Conservation (phyloP, 495 filamentous ascomycete genomes). For the Polyplosphaeria fusca region DNA sequence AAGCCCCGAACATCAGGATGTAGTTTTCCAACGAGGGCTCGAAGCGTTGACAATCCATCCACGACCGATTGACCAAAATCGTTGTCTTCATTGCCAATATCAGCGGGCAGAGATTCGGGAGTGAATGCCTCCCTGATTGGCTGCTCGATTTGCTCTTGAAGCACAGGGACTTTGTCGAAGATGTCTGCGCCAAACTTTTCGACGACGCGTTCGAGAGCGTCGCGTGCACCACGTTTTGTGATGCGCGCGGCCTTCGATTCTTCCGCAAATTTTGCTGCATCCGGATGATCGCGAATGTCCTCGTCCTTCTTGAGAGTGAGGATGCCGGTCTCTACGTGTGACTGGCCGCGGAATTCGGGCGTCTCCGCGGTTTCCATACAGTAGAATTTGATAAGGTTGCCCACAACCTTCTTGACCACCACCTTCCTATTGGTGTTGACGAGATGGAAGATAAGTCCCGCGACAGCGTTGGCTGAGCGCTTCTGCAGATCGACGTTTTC, state of each 20-base stretch:
- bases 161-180: constrained; percentile 74
- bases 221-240: constrained; percentile 87
- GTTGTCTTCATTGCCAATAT: constrained; percentile 64
- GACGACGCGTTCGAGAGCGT: constrained; percentile 85
- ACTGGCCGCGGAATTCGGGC: constrained; percentile 84
- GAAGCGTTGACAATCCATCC: constrained; percentile 87
- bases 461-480: constrained; percentile 79
- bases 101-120: constrained; percentile 62
- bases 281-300: constrained; percentile 86
- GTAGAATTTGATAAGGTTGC: constrained; percentile 92
- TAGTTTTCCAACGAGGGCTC: constrained; percentile 83
- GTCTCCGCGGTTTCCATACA: constrained; percentile 97
- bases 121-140: constrained; percentile 73
- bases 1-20: constrained; percentile 68
- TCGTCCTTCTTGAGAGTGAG: constrained; percentile 94
- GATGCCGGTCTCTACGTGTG: constrained; percentile 68
- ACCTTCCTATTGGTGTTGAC: constrained; percentile 69
- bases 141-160: constrained; percentile 72
- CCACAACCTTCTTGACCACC: constrained; percentile 88
- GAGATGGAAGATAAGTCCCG: constrained; percentile 79
- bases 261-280: constrained; percentile 80
- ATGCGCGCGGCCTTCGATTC: constrained; percentile 84
- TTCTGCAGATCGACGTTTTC: constrained; percentile 87
- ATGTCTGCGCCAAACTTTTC: constrained; percentile 71
- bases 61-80: constrained; percentile 85